Conservation (phyloP, 2,329 filamentous ascomycete genomes). For the Curvularia hawaiiensis region DNA sequence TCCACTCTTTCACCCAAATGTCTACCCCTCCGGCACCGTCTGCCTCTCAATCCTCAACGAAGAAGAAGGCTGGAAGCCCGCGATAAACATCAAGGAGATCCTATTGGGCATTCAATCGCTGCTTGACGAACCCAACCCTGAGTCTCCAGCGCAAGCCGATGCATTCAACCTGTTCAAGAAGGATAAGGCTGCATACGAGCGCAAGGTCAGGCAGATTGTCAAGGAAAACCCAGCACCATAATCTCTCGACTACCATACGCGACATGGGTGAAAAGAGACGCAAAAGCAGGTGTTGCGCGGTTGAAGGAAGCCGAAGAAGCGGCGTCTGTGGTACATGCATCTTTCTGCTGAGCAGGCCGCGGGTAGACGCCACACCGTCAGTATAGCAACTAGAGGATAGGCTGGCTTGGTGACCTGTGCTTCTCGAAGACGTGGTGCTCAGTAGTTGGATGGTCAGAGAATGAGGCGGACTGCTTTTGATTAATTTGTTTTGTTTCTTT, state of each 20-base stretch:
- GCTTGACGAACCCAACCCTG: constrained; percentile 94
- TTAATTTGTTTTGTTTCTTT: constrained; percentile 3
- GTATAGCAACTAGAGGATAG: neutral
- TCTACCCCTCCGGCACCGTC: constrained; percentile 97
- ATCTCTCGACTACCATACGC: neutral
- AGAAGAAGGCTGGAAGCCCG: constrained; percentile 97
- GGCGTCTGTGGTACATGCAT: neutral
- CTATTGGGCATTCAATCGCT: constrained; percentile 94
- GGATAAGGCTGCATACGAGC: constrained; percentile 85
- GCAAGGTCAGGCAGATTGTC: constrained; percentile 83
- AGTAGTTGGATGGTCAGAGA: neutral
- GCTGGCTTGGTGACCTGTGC: neutral
- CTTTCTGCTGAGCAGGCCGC: neutral
- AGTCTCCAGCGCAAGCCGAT: constrained; percentile 94
- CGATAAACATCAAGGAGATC: constrained; percentile 98
- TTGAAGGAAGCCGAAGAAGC: neutral
- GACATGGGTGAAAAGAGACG: neutral
- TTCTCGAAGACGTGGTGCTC: neutral
- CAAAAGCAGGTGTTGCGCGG: neutral
- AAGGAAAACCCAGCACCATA: constrained; percentile 83
- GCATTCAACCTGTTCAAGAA: constrained; percentile 97
- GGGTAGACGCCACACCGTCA: neutral
- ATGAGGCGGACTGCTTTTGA: neutral
- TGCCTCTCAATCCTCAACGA: constrained; percentile 98
- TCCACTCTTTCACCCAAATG: constrained; percentile 96